Percentiles rank a stretch among this genome's conserved stretches.
phyloP scores from a whole-genome alignment of 2,329 filamentous ascomycete genomes.

The Phaeosphaeria sp. region DNA sequence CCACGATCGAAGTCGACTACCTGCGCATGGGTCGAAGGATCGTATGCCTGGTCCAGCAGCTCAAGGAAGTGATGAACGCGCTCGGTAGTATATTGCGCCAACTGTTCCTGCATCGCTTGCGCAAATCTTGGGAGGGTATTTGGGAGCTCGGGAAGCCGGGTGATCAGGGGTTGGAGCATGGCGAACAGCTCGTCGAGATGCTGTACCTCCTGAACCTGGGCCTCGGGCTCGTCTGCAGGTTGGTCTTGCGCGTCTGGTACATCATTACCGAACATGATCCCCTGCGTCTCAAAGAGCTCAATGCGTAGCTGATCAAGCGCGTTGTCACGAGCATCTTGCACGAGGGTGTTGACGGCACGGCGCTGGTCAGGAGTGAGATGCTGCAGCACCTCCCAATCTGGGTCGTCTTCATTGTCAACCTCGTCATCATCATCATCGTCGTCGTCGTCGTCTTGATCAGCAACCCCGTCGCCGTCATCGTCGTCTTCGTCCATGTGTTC shows the following conservation, averaged over 20 bases:
- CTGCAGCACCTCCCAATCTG: slow-evolving; percentile 21
- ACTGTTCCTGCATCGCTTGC: background rate
- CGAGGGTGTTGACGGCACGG: slow-evolving; percentile 12
- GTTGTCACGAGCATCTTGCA: slow-evolving; percentile 13
- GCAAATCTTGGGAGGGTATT: background rate
- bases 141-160: background rate
- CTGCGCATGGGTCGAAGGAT: background rate
- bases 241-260: background rate
- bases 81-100: background rate
- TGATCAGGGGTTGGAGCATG: background rate
- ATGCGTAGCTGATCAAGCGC: slow-evolving; percentile 24
- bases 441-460: too few species aligned
- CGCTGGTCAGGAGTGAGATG: slow-evolving; percentile 19
- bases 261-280: slow-evolving; percentile 12
- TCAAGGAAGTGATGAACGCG: background rate
- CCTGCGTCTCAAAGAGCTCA: slow-evolving; percentile 22
- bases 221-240: background rate
- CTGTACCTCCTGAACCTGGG: background rate
- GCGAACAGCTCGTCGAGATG: background rate
- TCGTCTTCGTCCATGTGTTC: slow-evolving; percentile 13
- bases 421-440: slow-evolving; percentile 15
- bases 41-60: background rate
- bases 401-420: slow-evolving; percentile 1
- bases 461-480: too few species aligned
- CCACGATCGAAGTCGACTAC: background rate